phyloP scores from a whole-genome alignment of 2,329 filamentous ascomycete genomes.

The Beauveria sp. region DNA sequence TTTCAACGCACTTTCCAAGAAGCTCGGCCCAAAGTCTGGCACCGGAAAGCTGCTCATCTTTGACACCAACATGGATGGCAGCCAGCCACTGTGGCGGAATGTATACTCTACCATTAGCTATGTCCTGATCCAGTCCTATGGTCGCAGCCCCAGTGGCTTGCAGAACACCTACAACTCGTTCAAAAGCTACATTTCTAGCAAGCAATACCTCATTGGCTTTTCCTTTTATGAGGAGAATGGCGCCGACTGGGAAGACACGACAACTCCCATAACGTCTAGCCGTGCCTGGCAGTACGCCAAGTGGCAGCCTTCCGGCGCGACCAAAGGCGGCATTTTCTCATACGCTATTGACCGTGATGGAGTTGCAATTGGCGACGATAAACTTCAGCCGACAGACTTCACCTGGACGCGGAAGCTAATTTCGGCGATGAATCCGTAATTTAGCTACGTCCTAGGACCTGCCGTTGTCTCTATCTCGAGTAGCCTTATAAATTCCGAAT shows the following conservation, averaged over 20 bases:
- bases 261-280: slow-evolving; percentile 2
- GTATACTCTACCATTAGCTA: slow-evolving; percentile 8
- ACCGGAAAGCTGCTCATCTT: slow-evolving; percentile 9
- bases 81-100: slow-evolving; percentile 2
- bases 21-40: slow-evolving; percentile 9
- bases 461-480: not conserved
- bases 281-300: slow-evolving; percentile 8
- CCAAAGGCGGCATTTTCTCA: slow-evolving; percentile 11
- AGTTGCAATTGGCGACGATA: not conserved
- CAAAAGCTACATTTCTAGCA: slow-evolving; percentile 4
- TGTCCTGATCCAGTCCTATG: slow-evolving; percentile 10
- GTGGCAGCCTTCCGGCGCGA: slow-evolving; percentile 8
- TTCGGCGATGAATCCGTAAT: slow-evolving; percentile 9
- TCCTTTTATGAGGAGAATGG: slow-evolving; percentile 10
- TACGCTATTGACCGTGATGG: slow-evolving; percentile 11
- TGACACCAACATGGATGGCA: slow-evolving; percentile 9
- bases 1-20: slow-evolving; percentile 8
- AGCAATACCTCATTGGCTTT: slow-evolving; percentile 10
- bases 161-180: slow-evolving; percentile 4
- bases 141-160: slow-evolving; percentile 2
- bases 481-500: not conserved
- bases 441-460: not conserved
- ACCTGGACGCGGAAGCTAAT: slow-evolving; percentile 3
- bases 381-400: slow-evolving; percentile 1
- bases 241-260: slow-evolving; percentile 4